Evolutionary conservation across 176 grass and related monocot species (phyloP), one percentile per base, ranked within the genome.

Genomic region (Ensete ventricosum): DNA sequence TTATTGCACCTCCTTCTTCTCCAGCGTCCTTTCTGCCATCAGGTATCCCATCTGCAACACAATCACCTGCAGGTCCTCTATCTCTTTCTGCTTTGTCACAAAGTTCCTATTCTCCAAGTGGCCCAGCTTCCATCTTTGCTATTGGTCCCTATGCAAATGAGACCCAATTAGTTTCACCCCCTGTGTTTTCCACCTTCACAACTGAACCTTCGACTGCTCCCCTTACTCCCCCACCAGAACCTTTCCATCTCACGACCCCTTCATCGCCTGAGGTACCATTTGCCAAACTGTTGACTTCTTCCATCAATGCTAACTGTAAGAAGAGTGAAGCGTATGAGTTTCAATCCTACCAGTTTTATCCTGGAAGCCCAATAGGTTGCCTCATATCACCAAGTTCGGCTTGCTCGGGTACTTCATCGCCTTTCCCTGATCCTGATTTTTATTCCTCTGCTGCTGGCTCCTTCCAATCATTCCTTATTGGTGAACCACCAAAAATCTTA

Each of bases 101-200:
- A 72, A 96, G 90, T 80, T 88, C 82, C 24, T 85, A 81, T 26
- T 87, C 90, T 62, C 85, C 85, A 25, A 76, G 26, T 53, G 82
- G 90, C 14, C 79, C 82, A 22, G 81, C 84, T 52, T 88, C 91
- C 78, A 87, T 90, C 80, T 91, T 99, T 84, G 89, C 90, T 74
- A 89, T 83, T 77, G 95, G 95, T 26, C 95, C 95, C n/a, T 99
- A 99, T 85, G 95, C 95, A 72, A 86, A 99, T 64, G 95, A 99
- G 84, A 99, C 95, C 73, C 95, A 94, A 62, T 76, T 94, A 76
- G 95, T 99, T 16, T 93, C 95, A 4, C 95, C 95, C 67, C 95
- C 95, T 2, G 85, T 82, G 25, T 99, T 99, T 81, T 99, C 95
- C 0, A 86, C 90, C 53, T 91, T 94, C 76, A 99, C 90, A 71